Percentiles rank a stretch among this genome's conserved stretches.
Evolutionary conservation across 1,139 yeast species (phyloP).

Genomic region (Petasospora fabianii): DNA sequence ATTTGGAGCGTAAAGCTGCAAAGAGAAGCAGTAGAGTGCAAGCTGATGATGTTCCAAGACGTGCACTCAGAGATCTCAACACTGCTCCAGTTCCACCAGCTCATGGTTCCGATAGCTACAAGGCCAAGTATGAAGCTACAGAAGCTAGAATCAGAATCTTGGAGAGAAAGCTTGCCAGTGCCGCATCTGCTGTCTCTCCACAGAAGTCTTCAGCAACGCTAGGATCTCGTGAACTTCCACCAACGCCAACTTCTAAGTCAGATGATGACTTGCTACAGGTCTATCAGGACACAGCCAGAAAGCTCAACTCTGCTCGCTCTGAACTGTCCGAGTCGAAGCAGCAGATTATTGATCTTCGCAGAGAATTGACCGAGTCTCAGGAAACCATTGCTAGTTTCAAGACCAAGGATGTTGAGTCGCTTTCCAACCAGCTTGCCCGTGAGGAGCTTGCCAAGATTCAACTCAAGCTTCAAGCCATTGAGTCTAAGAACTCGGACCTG

Average conservation of each 20-base stretch:
- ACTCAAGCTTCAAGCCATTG: conserved; percentile 51
- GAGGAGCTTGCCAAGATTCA: conserved; percentile 32
- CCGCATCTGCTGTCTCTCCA: background rate
- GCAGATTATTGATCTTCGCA: conserved; percentile 49
- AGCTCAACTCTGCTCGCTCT: conserved; percentile 46
- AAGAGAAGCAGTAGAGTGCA: conserved; percentile 27
- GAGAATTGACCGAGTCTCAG: conserved; percentile 27
- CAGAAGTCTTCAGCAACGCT: background rate
- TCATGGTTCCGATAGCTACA: conserved; percentile 26
- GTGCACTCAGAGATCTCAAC: conserved; percentile 29
- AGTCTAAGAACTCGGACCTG: conserved; percentile 50
- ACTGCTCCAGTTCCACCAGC: conserved; percentile 10
- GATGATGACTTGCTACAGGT: conserved; percentile 47
- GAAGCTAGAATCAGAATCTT: conserved; percentile 42
- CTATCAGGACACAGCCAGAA: conserved; percentile 53
- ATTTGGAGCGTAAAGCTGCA: conserved; percentile 33
- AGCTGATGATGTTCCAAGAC: conserved; percentile 29
- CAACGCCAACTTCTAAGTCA: conserved; percentile 2
- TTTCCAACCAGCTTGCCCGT: conserved; percentile 24
- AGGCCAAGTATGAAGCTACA: conserved; percentile 38
- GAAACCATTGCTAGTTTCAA: conserved; percentile 23
- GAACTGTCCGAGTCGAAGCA: conserved; percentile 48
- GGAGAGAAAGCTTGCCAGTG: conserved; percentile 36
- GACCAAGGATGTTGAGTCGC: conserved; percentile 15
- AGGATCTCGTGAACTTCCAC: background rate